These are phyloP conservation scores for Trichoderma erinaceum DNA, from an alignment of 495 filamentous ascomycete genomes.

Conservation along the genomic window DNA sequence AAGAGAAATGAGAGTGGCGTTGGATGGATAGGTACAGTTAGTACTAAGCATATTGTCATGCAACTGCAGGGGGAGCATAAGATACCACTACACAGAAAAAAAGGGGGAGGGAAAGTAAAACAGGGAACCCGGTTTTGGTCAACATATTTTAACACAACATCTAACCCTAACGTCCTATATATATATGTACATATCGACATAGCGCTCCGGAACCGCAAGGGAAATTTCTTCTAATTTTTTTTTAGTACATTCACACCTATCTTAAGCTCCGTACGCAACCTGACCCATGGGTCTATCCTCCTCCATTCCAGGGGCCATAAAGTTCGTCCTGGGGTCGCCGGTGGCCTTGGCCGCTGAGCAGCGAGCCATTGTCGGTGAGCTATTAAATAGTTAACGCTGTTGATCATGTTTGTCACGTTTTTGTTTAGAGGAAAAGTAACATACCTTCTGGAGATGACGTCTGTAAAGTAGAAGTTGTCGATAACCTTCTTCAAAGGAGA, in stretches of 20 bases:
- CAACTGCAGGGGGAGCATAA: not conserved
- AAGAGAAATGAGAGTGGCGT: not conserved
- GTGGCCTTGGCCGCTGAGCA: conserved; percentile 78
- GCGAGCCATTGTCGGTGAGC: conserved; percentile 94
- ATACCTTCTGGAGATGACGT: conserved; percentile 88
- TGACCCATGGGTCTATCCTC: conserved; percentile 48
- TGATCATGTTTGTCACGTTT: not conserved
- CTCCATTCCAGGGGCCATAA: conserved; percentile 71
- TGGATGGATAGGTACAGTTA: not conserved
- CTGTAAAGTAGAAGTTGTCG: conserved; percentile 96
- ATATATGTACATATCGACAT: conserved; percentile 14
- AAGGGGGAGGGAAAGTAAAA: no score
- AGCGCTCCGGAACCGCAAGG: conserved; percentile 8
- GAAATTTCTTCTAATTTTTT: conserved; percentile 13
- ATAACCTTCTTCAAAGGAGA: conserved; percentile 73
- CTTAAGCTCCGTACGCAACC: conserved; percentile 41
- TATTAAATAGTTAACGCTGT: conserved; percentile 36
- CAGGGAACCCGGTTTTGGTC: conserved; percentile 4
- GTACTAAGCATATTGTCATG: not conserved
- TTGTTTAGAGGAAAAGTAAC: conserved; percentile 20
- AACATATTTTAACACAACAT: conserved; percentile 5
- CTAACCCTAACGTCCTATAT: conserved; percentile 16
- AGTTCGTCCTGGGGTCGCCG: conserved; percentile 68
- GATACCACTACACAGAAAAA: no score
- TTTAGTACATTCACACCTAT: conserved; percentile 16